Conservation (phyloP, 352 stramenopile species). For the Globisporangium middletonii region DNA sequence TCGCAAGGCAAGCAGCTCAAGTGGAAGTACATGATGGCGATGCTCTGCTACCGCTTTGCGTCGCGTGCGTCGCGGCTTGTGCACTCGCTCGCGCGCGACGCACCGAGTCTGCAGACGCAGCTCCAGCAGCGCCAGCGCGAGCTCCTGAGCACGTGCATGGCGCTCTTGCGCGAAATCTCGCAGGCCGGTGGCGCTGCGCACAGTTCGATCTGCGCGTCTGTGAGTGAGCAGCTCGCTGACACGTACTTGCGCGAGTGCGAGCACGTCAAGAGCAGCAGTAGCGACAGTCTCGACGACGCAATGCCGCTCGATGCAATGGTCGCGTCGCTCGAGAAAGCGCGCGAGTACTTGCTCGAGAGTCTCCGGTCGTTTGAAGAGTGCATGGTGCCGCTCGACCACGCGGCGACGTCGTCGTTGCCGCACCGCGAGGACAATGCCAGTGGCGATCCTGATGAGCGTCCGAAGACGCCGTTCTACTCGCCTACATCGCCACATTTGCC, state of each 20-base stretch:
- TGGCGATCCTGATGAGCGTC: constrained; percentile 5
- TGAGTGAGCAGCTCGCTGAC: constrained; percentile 77
- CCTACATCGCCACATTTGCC: neutral
- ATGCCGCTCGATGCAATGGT: constrained; percentile 10
- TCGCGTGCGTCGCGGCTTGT: constrained; percentile 60
- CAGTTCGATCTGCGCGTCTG: constrained; percentile 71
- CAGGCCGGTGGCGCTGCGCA: constrained; percentile 50
- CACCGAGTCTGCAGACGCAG: constrained; percentile 50
- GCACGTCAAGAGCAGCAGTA: constrained; percentile 7
- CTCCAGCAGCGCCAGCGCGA: constrained; percentile 72
- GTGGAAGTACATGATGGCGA: constrained; percentile 90
- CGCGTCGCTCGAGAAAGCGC: constrained; percentile 36
- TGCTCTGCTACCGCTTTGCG: constrained; percentile 85
- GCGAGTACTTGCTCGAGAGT: constrained; percentile 58
- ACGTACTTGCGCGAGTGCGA: constrained; percentile 69
- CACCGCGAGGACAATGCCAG: constrained; percentile 27
- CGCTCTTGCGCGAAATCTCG: constrained; percentile 64
- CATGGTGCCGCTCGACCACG: constrained; percentile 24
- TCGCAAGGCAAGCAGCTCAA: constrained; percentile 82
- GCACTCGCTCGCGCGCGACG: constrained; percentile 48
- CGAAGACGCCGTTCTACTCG: neutral
- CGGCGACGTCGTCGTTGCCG: constrained; percentile 15
- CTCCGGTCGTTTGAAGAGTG: constrained; percentile 71
- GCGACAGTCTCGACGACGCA: constrained; percentile 2
- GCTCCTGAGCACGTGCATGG: constrained; percentile 69